phyloP scores from a whole-genome alignment of 2,329 filamentous ascomycete genomes.

The Claviceps arundinis region DNA sequence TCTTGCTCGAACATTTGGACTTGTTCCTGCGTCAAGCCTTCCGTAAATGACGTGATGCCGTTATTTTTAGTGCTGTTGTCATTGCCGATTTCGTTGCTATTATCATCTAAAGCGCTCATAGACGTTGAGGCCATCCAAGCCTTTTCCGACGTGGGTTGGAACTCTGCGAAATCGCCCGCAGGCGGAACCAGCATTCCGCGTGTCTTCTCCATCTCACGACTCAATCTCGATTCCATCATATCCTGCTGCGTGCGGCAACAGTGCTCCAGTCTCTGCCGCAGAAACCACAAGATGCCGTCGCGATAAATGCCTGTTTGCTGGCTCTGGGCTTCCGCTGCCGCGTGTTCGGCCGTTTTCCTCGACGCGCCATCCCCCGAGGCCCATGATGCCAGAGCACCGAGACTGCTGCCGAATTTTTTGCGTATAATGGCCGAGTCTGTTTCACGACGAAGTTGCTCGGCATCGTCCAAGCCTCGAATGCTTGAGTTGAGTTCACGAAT shows the following conservation, averaged over 20 bases:
- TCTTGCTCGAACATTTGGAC: slow-evolving; percentile 87
- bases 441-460: slow-evolving; percentile 68
- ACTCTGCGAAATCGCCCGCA: slow-evolving; percentile 20
- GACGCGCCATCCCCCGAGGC: slow-evolving; percentile 44
- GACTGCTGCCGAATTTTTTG: slow-evolving; percentile 52
- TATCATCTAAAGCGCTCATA: slow-evolving; percentile 9
- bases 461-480: slow-evolving; percentile 67
- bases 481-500: slow-evolving; percentile 74
- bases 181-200: slow-evolving; percentile 53
- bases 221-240: slow-evolving; percentile 87
- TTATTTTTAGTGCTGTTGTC: not conserved
- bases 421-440: slow-evolving; percentile 57
- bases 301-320: slow-evolving; percentile 56
- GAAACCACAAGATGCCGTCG: slow-evolving; percentile 72
- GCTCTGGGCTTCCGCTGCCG: slow-evolving; percentile 55
- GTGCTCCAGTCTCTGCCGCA: slow-evolving; percentile 62
- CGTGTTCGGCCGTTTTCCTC: slow-evolving; percentile 49
- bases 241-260: slow-evolving; percentile 67
- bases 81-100: not conserved
- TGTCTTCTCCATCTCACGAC: slow-evolving; percentile 77
- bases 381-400: slow-evolving; percentile 54
- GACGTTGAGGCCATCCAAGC: slow-evolving; percentile 1
- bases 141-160: slow-evolving; percentile 12
- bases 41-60: slow-evolving; percentile 12
- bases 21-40: slow-evolving; percentile 67